Base-by-base conservation (phyloP, 2,329 filamentous ascomycete genomes). In the Penicillium sp. region DNA sequence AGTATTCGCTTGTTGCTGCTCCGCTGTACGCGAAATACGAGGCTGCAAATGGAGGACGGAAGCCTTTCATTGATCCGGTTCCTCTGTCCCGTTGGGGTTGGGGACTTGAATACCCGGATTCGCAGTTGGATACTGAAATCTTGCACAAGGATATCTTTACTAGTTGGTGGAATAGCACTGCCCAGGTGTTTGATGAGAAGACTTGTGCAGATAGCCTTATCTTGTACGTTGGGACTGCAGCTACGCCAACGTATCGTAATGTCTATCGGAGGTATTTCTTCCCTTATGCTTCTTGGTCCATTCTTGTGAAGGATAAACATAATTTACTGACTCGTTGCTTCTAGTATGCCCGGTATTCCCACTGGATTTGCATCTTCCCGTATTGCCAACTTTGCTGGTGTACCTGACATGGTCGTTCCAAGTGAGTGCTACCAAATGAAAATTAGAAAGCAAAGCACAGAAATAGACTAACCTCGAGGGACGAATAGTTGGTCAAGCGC, bases 1-100 rank as follows among this genome's bases (percentile, higher is more conserved):
- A 81, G 58, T 76, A 69, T 11, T 65, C 60, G n/a, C 73, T 75
- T 2, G 69, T 83, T 22, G 73, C 77, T 2, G 72, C 79, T 15
- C 77, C 79, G 0, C 82, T 82, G 62, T 81, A 79, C 55, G 70
- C 68, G 4, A 79, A 80, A 59, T 83, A 82, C 56, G 78, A 76
- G 1, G 74, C 75, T 1, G 69, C 67, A 0, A 68, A 82, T 55
- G 71, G 74, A 29, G 79, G 79, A 2, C 74, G 77, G 4, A 65
- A 59, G 1, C 81, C 81, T 0, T 81, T 81, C 49, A 70, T 83
- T 41, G 76, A 82, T 52, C 80, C 81, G 0, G 73, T 75, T 0
- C 80, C 81, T 1, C 59, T 79, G 1, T 70, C 72, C 0, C 76
- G 81, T 11, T 82, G 79, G 77, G 70, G 69, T 8, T 82, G 74